Conservation (phyloP, 306 rosid species). For the Lotus japonicus region DNA sequence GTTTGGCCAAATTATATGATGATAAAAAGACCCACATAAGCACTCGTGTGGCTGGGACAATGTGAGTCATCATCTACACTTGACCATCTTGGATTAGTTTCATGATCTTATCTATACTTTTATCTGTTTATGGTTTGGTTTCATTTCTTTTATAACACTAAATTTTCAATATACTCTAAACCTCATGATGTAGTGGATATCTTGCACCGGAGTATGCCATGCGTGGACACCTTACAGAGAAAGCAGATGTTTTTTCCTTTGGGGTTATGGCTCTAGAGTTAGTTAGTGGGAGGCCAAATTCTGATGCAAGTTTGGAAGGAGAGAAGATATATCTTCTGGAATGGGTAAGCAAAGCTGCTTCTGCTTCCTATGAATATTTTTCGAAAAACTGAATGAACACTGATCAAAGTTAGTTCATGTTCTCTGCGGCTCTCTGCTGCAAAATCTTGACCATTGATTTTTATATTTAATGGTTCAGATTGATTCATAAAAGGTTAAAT, state of each 20-base stretch:
- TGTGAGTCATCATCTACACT: slow-evolving; percentile 40
- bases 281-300: slow-evolving; percentile 68
- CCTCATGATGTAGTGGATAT: slow-evolving; percentile 51
- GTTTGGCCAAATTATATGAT: slow-evolving; percentile 73
- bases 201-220: slow-evolving; percentile 90
- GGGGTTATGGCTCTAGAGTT: slow-evolving; percentile 80
- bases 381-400: background rate
- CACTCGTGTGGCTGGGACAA: slow-evolving; percentile 74
- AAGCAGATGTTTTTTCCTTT: slow-evolving; percentile 79
- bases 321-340: slow-evolving; percentile 64
- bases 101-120: background rate
- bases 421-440: too few relatives aligned
- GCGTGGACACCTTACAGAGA: slow-evolving; percentile 85
- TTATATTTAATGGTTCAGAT: too few relatives aligned
- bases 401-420: too few relatives aligned
- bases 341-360: slow-evolving; percentile 45
- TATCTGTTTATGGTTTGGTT: background rate
- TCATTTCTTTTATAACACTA: background rate
- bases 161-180: background rate
- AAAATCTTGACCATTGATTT: too few relatives aligned
- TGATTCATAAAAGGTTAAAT: too few relatives aligned
- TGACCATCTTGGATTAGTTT: background rate
- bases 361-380: background rate
- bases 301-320: slow-evolving; percentile 50
- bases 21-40: slow-evolving; percentile 76